Evolutionary conservation across 1,284 basidiomycete genomes (phyloP), one percentile per base, ranked within the genome.

Genomic region (Ganoderma lingzhi): DNA sequence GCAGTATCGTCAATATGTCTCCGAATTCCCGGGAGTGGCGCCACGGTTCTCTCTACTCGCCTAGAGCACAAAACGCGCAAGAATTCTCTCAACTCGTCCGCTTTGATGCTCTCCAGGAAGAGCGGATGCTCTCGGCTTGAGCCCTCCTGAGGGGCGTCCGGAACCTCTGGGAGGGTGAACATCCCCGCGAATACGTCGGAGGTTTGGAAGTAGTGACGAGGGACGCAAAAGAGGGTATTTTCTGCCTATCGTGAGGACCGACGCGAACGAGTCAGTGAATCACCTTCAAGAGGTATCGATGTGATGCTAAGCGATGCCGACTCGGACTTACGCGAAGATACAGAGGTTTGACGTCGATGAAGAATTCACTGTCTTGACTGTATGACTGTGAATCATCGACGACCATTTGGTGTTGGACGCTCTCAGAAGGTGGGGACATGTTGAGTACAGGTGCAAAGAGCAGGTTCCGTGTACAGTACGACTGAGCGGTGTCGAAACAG

Each of bases 61-160:
- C 53, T 37, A 28, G 5, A 44, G 28, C 10, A 64, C 17, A 64
- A 12, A 8, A 64, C 55, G 1, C 63, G 39, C 28, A 64, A 19
- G 17, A 64, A 56, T 14, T 64, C 63, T 17, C 32, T 55, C 15
- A 64, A 30, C 15, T 64, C 39, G 39, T 58, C 41, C 17, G 53
- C 63, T 19, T 44, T 55, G 53, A 64, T 44, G n/a, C 63, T 35
- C 17, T 64, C 63, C 6, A 64, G 41, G 53, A 64, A 58, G 2
- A 64, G 63, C 41, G 63, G 63, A 2, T 8, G 23, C 2, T 44
- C 53, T 30, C 58, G 41, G 37, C 51, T 58, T 10, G 63, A 56
- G 15, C 63, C 63, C 6, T 64, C 63, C 14, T 28, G 48, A 8
- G 48, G 51, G 0, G 39, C 8, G 28, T 64, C 17, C 15, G 63